phyloP scores from a whole-genome alignment of 805 yeast genomes.

The Candida andamanensis region DNA sequence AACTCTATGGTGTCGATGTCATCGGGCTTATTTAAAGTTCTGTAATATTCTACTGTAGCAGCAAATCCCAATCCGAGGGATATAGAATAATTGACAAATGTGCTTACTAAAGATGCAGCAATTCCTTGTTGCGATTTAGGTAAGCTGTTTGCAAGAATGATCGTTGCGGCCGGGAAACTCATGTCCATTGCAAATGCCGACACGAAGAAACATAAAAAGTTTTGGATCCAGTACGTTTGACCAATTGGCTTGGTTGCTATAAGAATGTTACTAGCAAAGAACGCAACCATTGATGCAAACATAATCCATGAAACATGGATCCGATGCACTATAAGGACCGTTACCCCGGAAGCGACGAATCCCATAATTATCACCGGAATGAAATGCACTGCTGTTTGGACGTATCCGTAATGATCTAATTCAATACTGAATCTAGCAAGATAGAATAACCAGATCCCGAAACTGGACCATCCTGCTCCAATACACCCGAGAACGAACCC shows the following conservation, averaged over 20 bases:
- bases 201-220: constrained; percentile 50
- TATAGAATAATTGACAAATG: constrained; percentile 65
- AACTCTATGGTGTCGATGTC: constrained; percentile 13
- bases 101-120: constrained; percentile 69
- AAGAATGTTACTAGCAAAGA: constrained; percentile 46
- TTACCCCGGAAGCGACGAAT: constrained; percentile 45
- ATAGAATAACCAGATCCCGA: constrained; percentile 67
- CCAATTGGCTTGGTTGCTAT: constrained; percentile 52
- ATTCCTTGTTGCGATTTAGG: constrained; percentile 68
- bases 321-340: constrained; percentile 42
- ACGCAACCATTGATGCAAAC: constrained; percentile 47
- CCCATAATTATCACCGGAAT: constrained; percentile 44
- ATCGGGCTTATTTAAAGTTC: constrained; percentile 14
- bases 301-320: constrained; percentile 48
- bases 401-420: constrained; percentile 2
- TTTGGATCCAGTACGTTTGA: constrained; percentile 57
- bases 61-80: constrained; percentile 33
- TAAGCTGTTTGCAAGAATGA: constrained; percentile 51
- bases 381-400: constrained; percentile 13
- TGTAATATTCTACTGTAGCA: constrained; percentile 28
- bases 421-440: constrained; percentile 42
- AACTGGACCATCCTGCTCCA: constrained; percentile 70
- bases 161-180: constrained; percentile 71
- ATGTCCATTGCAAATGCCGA: constrained; percentile 72
- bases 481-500: constrained; percentile 48